Evolutionary conservation across 352 stramenopile genomes (phyloP).

Genomic region (Phytophthora megakarya): DNA sequence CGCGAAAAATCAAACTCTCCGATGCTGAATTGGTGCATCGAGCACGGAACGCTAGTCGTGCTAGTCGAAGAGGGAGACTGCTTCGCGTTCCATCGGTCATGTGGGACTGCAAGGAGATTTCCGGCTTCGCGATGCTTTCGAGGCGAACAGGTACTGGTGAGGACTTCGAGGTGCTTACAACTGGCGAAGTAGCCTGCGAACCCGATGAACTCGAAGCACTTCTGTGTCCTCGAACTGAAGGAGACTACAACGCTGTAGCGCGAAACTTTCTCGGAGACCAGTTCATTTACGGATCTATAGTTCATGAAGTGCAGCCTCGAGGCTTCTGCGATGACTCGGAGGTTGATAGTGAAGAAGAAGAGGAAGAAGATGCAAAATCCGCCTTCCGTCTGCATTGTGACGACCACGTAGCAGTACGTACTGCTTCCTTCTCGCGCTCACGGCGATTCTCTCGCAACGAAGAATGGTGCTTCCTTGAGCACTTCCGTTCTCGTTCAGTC

Average conservation of each 20-base stretch:
- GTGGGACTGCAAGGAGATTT: constrained; percentile 43
- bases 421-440: constrained; percentile 42
- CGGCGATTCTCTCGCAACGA: constrained; percentile 44
- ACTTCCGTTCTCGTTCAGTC: constrained; percentile 29
- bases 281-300: constrained; percentile 60
- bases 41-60: constrained; percentile 23
- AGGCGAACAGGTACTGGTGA: constrained; percentile 20
- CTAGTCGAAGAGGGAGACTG: constrained; percentile 25
- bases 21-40: constrained; percentile 41
- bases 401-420: constrained; percentile 47
- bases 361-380: background rate
- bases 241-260: constrained; percentile 38
- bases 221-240: constrained; percentile 34
- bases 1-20: constrained; percentile 35
- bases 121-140: constrained; percentile 35
- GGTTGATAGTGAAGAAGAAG: constrained; percentile 5
- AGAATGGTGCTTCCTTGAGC: constrained; percentile 56
- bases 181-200: constrained; percentile 40
- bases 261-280: constrained; percentile 37
- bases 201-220: constrained; percentile 36
- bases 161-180: constrained; percentile 41
- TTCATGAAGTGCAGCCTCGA: constrained; percentile 42
- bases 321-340: constrained; percentile 18
- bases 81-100: constrained; percentile 31
- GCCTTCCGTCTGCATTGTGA: constrained; percentile 15